phyloP scores from a whole-genome alignment of 495 filamentous ascomycete species.

The Hamigera avellanea region DNA sequence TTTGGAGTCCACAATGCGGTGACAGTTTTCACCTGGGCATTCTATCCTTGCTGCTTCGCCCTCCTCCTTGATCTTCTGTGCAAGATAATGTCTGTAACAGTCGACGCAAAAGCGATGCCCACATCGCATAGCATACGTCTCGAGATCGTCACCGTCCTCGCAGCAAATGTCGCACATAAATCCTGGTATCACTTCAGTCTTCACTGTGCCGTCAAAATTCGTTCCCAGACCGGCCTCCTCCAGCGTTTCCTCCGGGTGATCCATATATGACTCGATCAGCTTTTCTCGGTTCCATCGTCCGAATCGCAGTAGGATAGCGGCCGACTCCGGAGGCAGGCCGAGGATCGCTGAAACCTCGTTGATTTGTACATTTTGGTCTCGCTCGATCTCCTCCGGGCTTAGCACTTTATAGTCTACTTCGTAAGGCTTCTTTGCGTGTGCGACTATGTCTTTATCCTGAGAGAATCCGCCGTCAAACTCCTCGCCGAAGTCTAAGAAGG shows the following conservation, averaged over 20 bases:
- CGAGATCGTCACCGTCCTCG: constrained; percentile 68
- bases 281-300: constrained; percentile 93
- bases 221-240: constrained; percentile 76
- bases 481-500: constrained; percentile 53
- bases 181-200: constrained; percentile 54
- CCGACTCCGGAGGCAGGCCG: constrained; percentile 72
- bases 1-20: constrained; percentile 81
- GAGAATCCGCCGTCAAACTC: constrained; percentile 68
- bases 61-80: constrained; percentile 86
- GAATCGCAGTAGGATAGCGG: constrained; percentile 78
- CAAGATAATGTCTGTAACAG: constrained; percentile 85
- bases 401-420: constrained; percentile 79
- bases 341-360: constrained; percentile 82
- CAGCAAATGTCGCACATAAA: constrained; percentile 96
- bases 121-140: constrained; percentile 92
- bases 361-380: constrained; percentile 71
- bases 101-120: constrained; percentile 90
- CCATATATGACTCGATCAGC: constrained; percentile 92
- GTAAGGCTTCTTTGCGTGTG: constrained; percentile 60
- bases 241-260: constrained; percentile 60
- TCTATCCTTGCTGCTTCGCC: constrained; percentile 91
- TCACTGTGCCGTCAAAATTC: constrained; percentile 47
- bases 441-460: constrained; percentile 62
- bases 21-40: constrained; percentile 80
- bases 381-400: constrained; percentile 66